Conservation (phyloP, 495 filamentous ascomycete species). For the Tuber melanosporum region DNA sequence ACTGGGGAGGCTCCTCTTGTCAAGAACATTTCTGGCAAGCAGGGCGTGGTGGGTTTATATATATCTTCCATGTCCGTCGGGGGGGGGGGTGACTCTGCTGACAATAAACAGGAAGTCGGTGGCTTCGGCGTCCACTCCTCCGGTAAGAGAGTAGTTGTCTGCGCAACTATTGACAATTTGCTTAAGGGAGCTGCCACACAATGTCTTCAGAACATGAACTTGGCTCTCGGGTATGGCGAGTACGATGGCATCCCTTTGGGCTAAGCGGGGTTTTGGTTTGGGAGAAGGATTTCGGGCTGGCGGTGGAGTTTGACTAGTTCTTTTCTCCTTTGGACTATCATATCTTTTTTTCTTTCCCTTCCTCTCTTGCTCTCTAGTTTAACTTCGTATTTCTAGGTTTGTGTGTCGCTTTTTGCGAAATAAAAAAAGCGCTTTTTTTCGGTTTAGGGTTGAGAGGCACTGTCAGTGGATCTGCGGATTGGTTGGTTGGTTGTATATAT, state of each 20-base stretch:
- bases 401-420: constrained; percentile 18
- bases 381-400: constrained; percentile 13
- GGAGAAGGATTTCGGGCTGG: neutral
- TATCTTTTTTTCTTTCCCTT: constrained; percentile 1
- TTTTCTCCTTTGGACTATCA: constrained; percentile 4
- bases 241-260: constrained; percentile 82
- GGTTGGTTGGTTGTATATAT: constrained; percentile 11
- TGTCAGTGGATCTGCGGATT: neutral
- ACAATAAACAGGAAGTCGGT: constrained; percentile 61
- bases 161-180: constrained; percentile 96
- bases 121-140: constrained; percentile 84
- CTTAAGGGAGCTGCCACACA: constrained; percentile 96
- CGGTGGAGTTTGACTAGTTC: constrained; percentile 9
- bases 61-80: neutral
- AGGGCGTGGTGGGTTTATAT: constrained; percentile 55
- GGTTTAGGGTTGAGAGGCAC: neutral
- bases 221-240: constrained; percentile 85
- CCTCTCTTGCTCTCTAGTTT: neutral
- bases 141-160: constrained; percentile 86
- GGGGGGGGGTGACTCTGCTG: constrained; percentile 1
- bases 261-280: constrained; percentile 36
- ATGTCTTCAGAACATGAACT: constrained; percentile 96
- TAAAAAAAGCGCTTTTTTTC: constrained; percentile 27
- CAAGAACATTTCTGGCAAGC: constrained; percentile 80
- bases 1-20: constrained; percentile 81